These are phyloP conservation scores for Skeletonema potamos DNA, from an alignment of 108 stramenopile species.

Conservation along the genomic window DNA sequence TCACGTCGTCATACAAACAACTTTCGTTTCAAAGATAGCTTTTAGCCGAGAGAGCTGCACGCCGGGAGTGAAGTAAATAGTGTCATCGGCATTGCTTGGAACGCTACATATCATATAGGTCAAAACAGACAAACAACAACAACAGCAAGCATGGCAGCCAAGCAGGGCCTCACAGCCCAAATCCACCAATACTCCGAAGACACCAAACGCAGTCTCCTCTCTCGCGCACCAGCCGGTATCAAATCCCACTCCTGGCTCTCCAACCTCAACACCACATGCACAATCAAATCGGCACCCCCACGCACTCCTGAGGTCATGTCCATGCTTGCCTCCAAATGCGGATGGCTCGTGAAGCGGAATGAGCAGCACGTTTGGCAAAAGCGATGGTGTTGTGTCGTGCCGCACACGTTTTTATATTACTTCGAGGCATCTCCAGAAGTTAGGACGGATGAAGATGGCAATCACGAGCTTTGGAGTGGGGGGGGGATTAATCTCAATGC, in stretches of 20 bases:
- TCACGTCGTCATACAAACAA: no score
- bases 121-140: background rate
- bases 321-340: constrained; percentile 69
- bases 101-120: background rate
- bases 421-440: constrained; percentile 80
- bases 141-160: constrained; percentile 72
- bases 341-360: constrained; percentile 92
- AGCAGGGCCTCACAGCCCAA: constrained; percentile 86
- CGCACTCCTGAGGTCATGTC: constrained; percentile 83
- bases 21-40: background rate
- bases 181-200: constrained; percentile 85
- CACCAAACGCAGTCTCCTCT: constrained; percentile 81
- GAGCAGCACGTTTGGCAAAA: constrained; percentile 94
- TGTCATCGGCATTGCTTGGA: background rate
- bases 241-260: constrained; percentile 74
- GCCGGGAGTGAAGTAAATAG: background rate
- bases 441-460: constrained; percentile 42
- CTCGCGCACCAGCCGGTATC: constrained; percentile 59
- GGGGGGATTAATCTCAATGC: constrained; percentile 44
- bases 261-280: constrained; percentile 87
- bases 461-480: constrained; percentile 40
- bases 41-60: background rate
- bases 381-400: constrained; percentile 94
- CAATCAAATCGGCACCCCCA: constrained; percentile 88
- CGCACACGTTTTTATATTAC: constrained; percentile 95